Evolutionary conservation across 2,329 filamentous ascomycete genomes (phyloP).

Genomic region (Dothideomycetes sp.): DNA sequence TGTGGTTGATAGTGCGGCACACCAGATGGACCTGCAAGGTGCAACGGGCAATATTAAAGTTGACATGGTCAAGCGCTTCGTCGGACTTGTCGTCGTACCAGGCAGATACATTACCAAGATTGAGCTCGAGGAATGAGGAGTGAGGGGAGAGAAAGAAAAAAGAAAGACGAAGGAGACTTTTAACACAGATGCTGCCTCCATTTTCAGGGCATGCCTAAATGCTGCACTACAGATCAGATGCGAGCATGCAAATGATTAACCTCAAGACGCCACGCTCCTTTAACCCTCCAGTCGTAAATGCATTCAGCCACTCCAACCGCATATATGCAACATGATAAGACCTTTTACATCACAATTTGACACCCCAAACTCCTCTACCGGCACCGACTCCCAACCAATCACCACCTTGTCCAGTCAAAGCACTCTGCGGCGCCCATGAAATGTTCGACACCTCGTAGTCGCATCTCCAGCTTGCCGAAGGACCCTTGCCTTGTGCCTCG

Average conservation of each 20-base stretch:
- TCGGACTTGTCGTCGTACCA: constrained; percentile 84
- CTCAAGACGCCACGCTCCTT: constrained; percentile 8
- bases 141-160: background rate
- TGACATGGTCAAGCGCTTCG: constrained; percentile 74
- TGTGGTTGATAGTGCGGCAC: constrained; percentile 31
- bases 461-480: constrained; percentile 71
- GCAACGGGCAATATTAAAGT: constrained; percentile 42
- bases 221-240: constrained; percentile 1
- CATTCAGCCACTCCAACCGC: constrained; percentile 2
- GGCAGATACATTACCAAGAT: constrained; percentile 79
- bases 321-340: constrained; percentile 4
- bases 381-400: constrained; percentile 81
- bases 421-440: constrained; percentile 68
- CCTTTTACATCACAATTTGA: constrained; percentile 39
- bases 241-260: constrained; percentile 6
- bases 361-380: constrained; percentile 73
- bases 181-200: background rate
- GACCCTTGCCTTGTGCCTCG: constrained; percentile 48
- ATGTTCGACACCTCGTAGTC: constrained; percentile 82
- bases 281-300: constrained; percentile 9
- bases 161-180: background rate
- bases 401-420: constrained; percentile 58
- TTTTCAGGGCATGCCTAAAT: background rate
- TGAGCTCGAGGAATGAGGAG: constrained; percentile 61
- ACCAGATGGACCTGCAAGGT: constrained; percentile 16